A percentile compares a stretch with the other conserved stretches of the same genome.
phyloP scores from a whole-genome alignment of 441 rosid species.

The Isatis lusitanica region DNA sequence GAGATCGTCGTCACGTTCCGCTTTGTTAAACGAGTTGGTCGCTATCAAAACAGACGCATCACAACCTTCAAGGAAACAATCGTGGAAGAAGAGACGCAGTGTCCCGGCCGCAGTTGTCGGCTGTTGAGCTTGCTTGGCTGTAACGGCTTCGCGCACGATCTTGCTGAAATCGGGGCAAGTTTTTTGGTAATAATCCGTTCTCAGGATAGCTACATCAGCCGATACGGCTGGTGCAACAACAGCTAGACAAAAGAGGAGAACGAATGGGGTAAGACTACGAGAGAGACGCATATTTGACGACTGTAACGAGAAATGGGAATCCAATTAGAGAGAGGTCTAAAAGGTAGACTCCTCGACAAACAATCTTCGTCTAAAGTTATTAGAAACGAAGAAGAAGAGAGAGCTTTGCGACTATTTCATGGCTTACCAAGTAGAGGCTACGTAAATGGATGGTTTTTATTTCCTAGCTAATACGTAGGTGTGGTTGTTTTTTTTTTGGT shows the following conservation, averaged over 20 bases:
- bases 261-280: conserved; percentile 3
- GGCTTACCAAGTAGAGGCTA: conserved; percentile 30
- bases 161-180: conserved; percentile 50
- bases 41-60: conserved; percentile 53
- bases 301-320: neutral
- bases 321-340: conserved; percentile 27
- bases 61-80: conserved; percentile 59
- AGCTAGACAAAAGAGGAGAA: conserved; percentile 16
- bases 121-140: conserved; percentile 36
- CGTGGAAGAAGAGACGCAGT: conserved; percentile 57
- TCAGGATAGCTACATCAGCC: conserved; percentile 30
- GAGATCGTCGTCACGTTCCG: conserved; percentile 50
- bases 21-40: conserved; percentile 49
- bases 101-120: conserved; percentile 62
- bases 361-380: conserved; percentile 19
- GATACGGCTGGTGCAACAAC: conserved; percentile 7
- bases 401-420: conserved; percentile 32
- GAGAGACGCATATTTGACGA: conserved; percentile 21
- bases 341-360: conserved; percentile 33
- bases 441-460: conserved; percentile 27
- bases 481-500: conserved; percentile 26
- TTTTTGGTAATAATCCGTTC: conserved; percentile 45
- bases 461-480: conserved; percentile 11
- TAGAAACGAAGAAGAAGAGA: conserved; percentile 11
- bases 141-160: conserved; percentile 39